Evolutionary conservation across 73 alveolate genomes (phyloP), one percentile per base, ranked within the genome.

Genomic region (Symbiodinium natans): DNA sequence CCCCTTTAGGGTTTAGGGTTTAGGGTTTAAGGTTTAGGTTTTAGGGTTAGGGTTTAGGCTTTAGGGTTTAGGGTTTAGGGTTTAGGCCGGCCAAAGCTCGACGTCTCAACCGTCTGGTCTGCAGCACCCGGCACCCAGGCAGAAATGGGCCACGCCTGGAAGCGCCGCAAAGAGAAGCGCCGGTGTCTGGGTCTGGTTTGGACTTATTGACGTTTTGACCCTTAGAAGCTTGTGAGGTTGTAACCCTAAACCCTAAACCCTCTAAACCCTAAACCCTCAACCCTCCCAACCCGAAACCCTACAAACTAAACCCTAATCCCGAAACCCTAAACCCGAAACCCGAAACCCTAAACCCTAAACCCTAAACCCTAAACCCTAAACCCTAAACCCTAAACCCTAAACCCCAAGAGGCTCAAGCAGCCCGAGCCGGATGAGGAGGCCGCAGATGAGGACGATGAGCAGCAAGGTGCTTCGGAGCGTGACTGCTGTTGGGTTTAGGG

Each of bases 91-190:
- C n/a, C n/a, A n/a, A n/a, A n/a, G n/a, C n/a, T n/a, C n/a, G n/a
- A n/a, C n/a, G n/a, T n/a, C n/a, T n/a, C n/a, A n/a, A n/a, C n/a
- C n/a, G n/a, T n/a, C n/a, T n/a, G n/a, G n/a, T n/a, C n/a, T n/a
- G n/a, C n/a, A n/a, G n/a, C n/a, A n/a, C n/a, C n/a, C n/a, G n/a
- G n/a, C n/a, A n/a, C 77, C 39, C 39, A 63, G 77, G 77, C 77
- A 63, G 77, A 63, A 27, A 15, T 52, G 68, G 68, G 68, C 13
- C 21, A 27, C 25, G 77, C 77, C 15, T 63, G 77, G 77, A 63
- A 63, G 77, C 77, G 77, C 77, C 77, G 77, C 19, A 63, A 63
- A 27, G 77, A 63, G 77, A 63, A 63, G 77, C 77, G 77, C 36
- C 77, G 77, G 77, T 34, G 13, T 7, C 77, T 63, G 77, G 38